Base-by-base conservation (phyloP, 495 filamentous ascomycete genomes). In the Lepidopterella palustris region DNA sequence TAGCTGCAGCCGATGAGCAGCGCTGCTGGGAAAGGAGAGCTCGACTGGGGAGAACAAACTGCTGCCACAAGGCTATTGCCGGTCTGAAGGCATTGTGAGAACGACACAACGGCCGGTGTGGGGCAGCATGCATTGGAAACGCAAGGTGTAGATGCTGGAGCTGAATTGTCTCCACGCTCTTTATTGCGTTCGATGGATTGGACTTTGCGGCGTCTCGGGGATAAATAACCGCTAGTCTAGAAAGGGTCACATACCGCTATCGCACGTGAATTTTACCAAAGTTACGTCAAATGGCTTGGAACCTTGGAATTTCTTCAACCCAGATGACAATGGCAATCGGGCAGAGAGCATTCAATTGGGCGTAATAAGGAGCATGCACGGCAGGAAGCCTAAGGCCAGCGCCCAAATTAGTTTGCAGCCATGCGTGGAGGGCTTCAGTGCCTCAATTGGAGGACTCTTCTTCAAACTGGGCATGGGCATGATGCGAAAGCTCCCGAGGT, bases 61-160 rank as follows among this genome's bases (percentile, higher is more conserved):
- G 60, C 48, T 63, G 64, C 64, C 64, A 67, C 10, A 63, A 53
- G 13, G 54, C 64, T 51, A 52, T 55, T 23, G 64, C 55, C 11
- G 60, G 60, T 40, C 39, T 40, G 60, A 63, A 67, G 11, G 35
- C 52, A 42, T 63, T 60, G n/a, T 49, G 57, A 1, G 64, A 53
- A 53, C 52, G 45, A 26, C 64, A 63, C 45, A 60, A 48, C 23
- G 40, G 31, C 13, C 52, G 39, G 11, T 45, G 13, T 24, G 26
- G 57, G 21, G 42, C 20, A 13, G 32, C 42, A 27, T 60, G 55
- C 60, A 67, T 67, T 45, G 42, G 39, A 57, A 35, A 23, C 28
- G 27, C 24, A 15, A n/a, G 20, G 18, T 27, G 47, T 50, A 24
- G 25, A 13, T 50, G 21, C 4, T 50, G 18, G 9, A 35, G n/a